These are phyloP conservation scores for Dichotomopilus funicola DNA, from an alignment of 2,329 filamentous ascomycete genomes.

Conservation along the genomic window DNA sequence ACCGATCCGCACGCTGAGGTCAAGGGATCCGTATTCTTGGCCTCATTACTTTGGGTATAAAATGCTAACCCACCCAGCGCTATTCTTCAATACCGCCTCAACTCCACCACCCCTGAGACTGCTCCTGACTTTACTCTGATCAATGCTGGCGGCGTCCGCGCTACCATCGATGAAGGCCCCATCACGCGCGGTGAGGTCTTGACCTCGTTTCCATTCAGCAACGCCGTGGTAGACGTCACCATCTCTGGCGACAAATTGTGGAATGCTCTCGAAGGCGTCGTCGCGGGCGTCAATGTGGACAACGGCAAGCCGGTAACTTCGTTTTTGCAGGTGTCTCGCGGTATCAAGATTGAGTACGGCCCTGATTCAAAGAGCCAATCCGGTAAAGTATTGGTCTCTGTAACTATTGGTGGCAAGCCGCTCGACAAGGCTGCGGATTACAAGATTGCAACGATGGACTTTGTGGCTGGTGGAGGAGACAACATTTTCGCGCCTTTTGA, in stretches of 20 bases:
- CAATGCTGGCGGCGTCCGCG: conserved; percentile 59
- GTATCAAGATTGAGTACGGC: conserved; percentile 53
- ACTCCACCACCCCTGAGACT: conserved; percentile 37
- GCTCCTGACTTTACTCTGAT: conserved; percentile 51
- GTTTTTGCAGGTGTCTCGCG: conserved; percentile 54
- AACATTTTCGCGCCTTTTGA: conserved; percentile 41
- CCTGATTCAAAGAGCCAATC: conserved; percentile 36
- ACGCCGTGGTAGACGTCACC: conserved; percentile 53
- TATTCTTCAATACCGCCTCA: conserved; percentile 54
- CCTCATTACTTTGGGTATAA: neutral
- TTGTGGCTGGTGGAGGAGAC: conserved; percentile 56
- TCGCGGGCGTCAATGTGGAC: conserved; percentile 47
- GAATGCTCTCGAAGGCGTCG: conserved; percentile 52
- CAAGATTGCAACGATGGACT: conserved; percentile 56
- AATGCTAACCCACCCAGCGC: conserved; percentile 36
- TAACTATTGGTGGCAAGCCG: conserved; percentile 43
- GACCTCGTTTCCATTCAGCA: conserved; percentile 60
- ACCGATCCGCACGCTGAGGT: neutral
- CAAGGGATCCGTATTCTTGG: neutral
- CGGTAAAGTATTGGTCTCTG: conserved; percentile 45
- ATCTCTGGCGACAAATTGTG: conserved; percentile 49
- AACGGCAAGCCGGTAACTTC: conserved; percentile 48
- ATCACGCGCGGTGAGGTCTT: conserved; percentile 59
- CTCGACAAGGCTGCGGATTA: conserved; percentile 44
- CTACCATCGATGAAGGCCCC: conserved; percentile 53